Evolutionary conservation across 75 land plant species (phyloP).

Genomic region (Adiantum capillusveneris): DNA sequence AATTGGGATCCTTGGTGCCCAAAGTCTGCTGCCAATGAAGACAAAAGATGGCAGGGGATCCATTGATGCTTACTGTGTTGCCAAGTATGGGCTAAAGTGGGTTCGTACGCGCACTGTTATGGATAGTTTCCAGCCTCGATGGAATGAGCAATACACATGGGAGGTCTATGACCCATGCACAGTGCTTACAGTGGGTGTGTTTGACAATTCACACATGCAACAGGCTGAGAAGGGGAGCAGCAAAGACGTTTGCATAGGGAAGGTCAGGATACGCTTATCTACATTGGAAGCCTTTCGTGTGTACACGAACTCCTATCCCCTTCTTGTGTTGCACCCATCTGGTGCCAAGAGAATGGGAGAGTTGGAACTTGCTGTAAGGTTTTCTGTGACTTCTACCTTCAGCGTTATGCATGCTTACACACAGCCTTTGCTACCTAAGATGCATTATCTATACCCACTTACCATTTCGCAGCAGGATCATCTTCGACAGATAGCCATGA

Average conservation of each 20-base stretch:
- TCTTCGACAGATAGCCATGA: too few species aligned
- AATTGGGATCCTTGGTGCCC: slow-evolving; percentile 32
- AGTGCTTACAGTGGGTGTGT: slow-evolving; percentile 66
- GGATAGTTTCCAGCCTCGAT: slow-evolving; percentile 23
- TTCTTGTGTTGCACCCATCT: slow-evolving; percentile 45
- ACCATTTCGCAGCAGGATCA: too few species aligned
- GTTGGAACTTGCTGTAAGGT: slow-evolving; percentile 58
- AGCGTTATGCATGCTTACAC: slow-evolving; percentile 44
- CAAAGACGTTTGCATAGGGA: slow-evolving; percentile 48
- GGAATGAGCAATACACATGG: slow-evolving; percentile 65
- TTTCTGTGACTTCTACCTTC: slow-evolving; percentile 41
- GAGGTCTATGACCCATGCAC: slow-evolving; percentile 78
- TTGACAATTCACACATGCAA: slow-evolving; percentile 49
- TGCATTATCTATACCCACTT: too few species aligned
- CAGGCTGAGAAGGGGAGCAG: background rate
- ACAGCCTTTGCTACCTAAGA: too few species aligned
- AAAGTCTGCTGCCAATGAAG: slow-evolving; percentile 39
- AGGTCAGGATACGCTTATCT: slow-evolving; percentile 59
- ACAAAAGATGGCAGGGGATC: slow-evolving; percentile 27
- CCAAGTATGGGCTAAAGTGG: slow-evolving; percentile 53
- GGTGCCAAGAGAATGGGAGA: slow-evolving; percentile 84
- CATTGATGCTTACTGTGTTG: slow-evolving; percentile 46
- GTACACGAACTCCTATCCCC: slow-evolving; percentile 59
- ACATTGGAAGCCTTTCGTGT: slow-evolving; percentile 50
- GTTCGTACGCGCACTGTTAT: slow-evolving; percentile 41